Evolutionary conservation across 192 early-diverging fungal genomes (phyloP).

Genomic region (Linnemannia exigua): DNA sequence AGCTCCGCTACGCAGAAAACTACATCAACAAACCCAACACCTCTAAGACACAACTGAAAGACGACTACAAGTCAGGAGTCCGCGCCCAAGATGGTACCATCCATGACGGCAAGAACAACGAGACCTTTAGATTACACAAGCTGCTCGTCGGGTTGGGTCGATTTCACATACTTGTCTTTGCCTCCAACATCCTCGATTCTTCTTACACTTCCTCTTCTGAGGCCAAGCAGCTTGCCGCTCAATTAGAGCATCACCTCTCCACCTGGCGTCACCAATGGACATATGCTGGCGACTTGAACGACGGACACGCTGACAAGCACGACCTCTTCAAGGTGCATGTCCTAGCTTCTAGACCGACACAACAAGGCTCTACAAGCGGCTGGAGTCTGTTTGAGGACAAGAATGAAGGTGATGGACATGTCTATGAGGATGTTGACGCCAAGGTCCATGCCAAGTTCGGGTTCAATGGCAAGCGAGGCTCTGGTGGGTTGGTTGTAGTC

Average conservation of each 20-base stretch:
- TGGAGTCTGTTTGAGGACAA: neutral
- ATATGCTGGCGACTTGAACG: slow-evolving; percentile 11
- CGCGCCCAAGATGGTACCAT: slow-evolving; percentile 25
- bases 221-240: slow-evolving; percentile 18
- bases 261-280: slow-evolving; percentile 29
- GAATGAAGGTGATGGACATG: neutral
- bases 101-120: neutral
- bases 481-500: slow-evolving; percentile 1
- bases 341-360: slow-evolving; percentile 10
- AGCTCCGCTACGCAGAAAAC: slow-evolving; percentile 25
- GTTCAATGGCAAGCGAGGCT: neutral
- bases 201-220: neutral
- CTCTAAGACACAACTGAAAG: neutral
- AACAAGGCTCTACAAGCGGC: neutral
- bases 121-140: slow-evolving; percentile 10
- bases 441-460: neutral
- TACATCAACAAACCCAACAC: slow-evolving; percentile 10
- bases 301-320: slow-evolving; percentile 22
- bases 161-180: slow-evolving; percentile 41
- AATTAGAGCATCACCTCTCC: slow-evolving; percentile 4
- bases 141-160: slow-evolving; percentile 17
- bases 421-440: neutral
- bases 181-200: slow-evolving; percentile 12
- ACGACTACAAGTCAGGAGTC: slow-evolving; percentile 21
- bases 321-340: slow-evolving; percentile 31